phyloP scores from a whole-genome alignment of 768 basidiomycete genomes.

The Russula sp. region DNA sequence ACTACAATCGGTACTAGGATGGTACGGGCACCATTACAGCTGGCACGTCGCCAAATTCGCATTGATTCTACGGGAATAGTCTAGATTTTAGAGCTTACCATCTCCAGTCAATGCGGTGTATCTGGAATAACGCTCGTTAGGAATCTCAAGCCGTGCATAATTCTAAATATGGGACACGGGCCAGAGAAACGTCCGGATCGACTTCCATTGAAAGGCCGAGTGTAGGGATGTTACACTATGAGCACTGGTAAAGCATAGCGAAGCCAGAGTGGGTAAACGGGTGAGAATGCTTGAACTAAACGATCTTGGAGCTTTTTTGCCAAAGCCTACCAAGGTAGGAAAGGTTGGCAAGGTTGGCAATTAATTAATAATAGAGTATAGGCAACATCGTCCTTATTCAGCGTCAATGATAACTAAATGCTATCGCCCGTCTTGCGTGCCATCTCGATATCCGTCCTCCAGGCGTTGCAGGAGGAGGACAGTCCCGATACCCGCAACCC shows the following conservation, averaged over 20 bases:
- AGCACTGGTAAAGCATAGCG: not conserved
- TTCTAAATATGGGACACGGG: conserved; percentile 10
- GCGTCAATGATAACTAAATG: too few species aligned
- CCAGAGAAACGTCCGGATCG: not conserved
- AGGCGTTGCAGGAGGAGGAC: too few species aligned
- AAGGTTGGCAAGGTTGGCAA: too few species aligned
- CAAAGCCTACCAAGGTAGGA: too few species aligned
- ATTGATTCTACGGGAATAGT: not conserved
- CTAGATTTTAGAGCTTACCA: not conserved
- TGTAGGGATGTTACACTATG: not conserved
- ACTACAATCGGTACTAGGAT: not conserved
- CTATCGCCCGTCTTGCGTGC: too few species aligned
- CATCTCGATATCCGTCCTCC: too few species aligned
- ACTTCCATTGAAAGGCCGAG: not conserved
- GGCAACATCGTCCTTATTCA: too few species aligned
- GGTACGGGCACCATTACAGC: conserved; percentile 1
- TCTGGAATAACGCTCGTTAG: not conserved
- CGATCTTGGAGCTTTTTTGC: not conserved
- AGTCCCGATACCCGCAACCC: too few species aligned
- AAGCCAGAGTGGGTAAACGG: not conserved
- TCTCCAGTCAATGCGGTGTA: not conserved
- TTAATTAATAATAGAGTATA: too few species aligned
- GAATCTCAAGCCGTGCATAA: not conserved
- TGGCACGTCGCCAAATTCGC: not conserved
- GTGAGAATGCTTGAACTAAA: not conserved